Evolutionary conservation across 2,329 filamentous ascomycete species (phyloP).

Genomic region (Aspergillus sojae): DNA sequence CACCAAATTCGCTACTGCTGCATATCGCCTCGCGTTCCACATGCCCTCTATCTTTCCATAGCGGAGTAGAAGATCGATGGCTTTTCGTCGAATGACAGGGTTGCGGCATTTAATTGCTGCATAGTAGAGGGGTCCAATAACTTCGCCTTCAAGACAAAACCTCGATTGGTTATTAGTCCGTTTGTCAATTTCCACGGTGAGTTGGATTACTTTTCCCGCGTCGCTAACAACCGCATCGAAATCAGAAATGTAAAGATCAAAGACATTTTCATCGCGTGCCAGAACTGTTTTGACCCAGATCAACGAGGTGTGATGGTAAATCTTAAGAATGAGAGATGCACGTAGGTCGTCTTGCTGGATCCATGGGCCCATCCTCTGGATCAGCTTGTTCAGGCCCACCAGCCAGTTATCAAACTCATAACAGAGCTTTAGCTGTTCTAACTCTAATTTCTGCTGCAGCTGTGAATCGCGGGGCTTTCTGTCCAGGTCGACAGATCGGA

Average conservation of each 20-base stretch:
- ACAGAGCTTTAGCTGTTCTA: background rate
- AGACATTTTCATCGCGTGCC: background rate
- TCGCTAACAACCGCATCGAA: background rate
- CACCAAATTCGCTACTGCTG: background rate
- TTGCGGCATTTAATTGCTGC: background rate
- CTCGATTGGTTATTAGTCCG: background rate
- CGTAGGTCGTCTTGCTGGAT: background rate
- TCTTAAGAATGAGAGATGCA: background rate
- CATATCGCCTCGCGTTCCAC: background rate
- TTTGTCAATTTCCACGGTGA: background rate
- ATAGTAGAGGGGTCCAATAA: background rate
- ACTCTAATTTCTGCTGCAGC: background rate
- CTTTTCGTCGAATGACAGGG: background rate
- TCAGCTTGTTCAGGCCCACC: background rate
- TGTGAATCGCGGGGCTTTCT: background rate
- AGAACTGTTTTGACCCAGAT: background rate
- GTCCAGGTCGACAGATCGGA: background rate
- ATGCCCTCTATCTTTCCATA: slow-evolving; percentile 1
- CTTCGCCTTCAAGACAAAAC: background rate
- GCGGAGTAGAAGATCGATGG: background rate
- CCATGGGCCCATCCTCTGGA: background rate
- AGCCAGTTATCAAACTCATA: slow-evolving; percentile 1
- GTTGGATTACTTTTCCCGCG: background rate
- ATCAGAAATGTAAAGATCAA: background rate
- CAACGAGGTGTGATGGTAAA: slow-evolving; percentile 1